Evolutionary conservation across 148 eudicot species (phyloP).

Genomic region (Fagopyrum tataricum): DNA sequence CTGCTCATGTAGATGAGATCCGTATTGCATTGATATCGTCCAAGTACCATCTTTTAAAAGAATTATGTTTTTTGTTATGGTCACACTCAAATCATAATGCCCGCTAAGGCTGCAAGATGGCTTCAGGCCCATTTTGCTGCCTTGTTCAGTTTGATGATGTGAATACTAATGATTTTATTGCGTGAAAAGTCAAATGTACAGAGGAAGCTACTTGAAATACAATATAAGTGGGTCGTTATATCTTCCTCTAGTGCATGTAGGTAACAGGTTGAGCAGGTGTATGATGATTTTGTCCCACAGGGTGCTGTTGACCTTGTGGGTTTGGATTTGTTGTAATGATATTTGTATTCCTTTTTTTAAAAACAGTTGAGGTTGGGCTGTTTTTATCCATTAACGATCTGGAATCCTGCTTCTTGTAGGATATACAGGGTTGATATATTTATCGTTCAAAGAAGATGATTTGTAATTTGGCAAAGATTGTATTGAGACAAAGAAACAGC

Average conservation of each 20-base stretch:
- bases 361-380: neutral
- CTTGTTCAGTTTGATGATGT: neutral
- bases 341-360: too few relatives aligned
- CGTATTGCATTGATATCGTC: too few relatives aligned
- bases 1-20: too few relatives aligned
- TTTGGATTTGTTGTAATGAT: too few relatives aligned
- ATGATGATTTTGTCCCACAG: too few relatives aligned
- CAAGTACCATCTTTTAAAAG: too few relatives aligned
- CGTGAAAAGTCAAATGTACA: neutral
- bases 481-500: constrained; percentile 17
- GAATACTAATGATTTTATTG: neutral
- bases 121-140: neutral
- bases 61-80: too few relatives aligned
- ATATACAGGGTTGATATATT: neutral
- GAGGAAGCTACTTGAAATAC: neutral
- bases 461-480: constrained; percentile 26
- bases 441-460: constrained; percentile 31
- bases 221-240: neutral
- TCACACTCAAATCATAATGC: too few relatives aligned
- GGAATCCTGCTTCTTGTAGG: neutral
- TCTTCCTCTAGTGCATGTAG: neutral
- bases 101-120: too few relatives aligned
- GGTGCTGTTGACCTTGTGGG: too few relatives aligned
- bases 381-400: neutral
- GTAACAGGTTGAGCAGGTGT: too few relatives aligned